Evolutionary conservation across 2,329 filamentous ascomycete genomes (phyloP), one percentile per base, ranked within the genome.

Genomic region (Emergomyces pasteurianus): DNA sequence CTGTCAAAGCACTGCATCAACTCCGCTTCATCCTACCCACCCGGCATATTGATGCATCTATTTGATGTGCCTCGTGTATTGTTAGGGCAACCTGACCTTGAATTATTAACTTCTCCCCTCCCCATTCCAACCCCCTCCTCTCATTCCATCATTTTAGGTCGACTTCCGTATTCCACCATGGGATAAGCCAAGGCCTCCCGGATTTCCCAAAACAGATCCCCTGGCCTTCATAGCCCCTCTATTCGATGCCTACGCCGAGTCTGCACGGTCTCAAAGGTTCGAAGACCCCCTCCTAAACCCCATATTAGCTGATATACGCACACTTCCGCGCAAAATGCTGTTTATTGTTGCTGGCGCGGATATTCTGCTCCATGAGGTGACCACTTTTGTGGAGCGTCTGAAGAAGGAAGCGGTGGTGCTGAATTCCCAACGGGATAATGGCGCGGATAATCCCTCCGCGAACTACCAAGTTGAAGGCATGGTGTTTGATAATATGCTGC

Each of bases 241-340:
- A 9, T 78, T 75, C 50, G 76, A 80, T 64, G 67, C 76, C 0
- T 81, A 81, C 61, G 72, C 74, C 1, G 73, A 66, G 3, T 68
- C 68, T n/a, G 31, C 36, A 21, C 62, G 55, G 8, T 28, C 58
- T 14, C 40, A 66, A 21, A 66, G 74, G 34, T 58, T 66, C 16
- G 58, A 69, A 2, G 70, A 76, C 43, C 67, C 73, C 34, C 67
- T 76, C 18, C 63, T 80, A 59, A 74, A 72, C 61, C 72, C 75
- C 0, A 70, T 70, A 1, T 57, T 79, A 16, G 73, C 73, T 26
- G 64, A 67, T 10, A 64, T 67, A 34, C 69, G 72, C 42, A 69
- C 65, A 0, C 64, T 79, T 18, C 78, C 77, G 0, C 59, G 67
- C 28, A 63, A 73, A 14, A 73, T 79, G 63, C 59, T 79, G 16